Base-by-base conservation (phyloP, 768 basidiomycete species). In the Podaxis rugospora region DNA sequence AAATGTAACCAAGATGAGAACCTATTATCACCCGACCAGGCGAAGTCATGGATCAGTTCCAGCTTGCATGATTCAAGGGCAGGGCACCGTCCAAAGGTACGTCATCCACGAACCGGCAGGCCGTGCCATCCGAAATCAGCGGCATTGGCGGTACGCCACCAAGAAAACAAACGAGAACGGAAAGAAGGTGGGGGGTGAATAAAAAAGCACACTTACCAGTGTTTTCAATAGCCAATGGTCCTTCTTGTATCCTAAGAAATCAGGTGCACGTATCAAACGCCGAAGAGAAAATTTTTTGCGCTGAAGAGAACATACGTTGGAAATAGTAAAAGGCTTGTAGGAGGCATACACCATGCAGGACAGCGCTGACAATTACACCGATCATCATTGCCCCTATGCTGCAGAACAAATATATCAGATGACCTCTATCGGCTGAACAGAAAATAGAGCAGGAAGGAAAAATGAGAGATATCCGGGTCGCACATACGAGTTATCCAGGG, bases 301-400 rank as follows among this genome's bases (percentile, higher is more conserved):
- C n/a, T n/a, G 16, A 39, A 14, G 11, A 28, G 25, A 35, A 32
- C 71, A 28, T 56, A 76, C 77, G 71, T 10, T 66, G 71, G 57
- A 70, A 83, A 63, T 85, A 85, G 59, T 75, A 76, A 70, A 76
- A 79, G 0, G 77, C 77, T 65, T 85, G 83, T 9, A 82, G 64
- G 11, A 74, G 71, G 6, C 76, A 76, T 7, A 83, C 75, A 60
- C 79, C 80, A 57, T 80, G 79, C 3, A 80, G 65, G 10, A 72
- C 70, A 3, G 68, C 69, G 40, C 71, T 72, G 32, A 75, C 62
- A 36, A 80, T 69, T 21, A 77, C 75, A 2, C 79, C 79, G 37
- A 80, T 67, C 55, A 79, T 68, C 73, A 79, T 77, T 0, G 76
- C 75, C 9, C 79, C 79, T 71, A 80, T 77, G 47, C 78, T 80